A percentile compares a stretch with the other conserved stretches of the same genome.
Conservation (phyloP, 305 asterid genomes). For the Ajuga reptans region DNA sequence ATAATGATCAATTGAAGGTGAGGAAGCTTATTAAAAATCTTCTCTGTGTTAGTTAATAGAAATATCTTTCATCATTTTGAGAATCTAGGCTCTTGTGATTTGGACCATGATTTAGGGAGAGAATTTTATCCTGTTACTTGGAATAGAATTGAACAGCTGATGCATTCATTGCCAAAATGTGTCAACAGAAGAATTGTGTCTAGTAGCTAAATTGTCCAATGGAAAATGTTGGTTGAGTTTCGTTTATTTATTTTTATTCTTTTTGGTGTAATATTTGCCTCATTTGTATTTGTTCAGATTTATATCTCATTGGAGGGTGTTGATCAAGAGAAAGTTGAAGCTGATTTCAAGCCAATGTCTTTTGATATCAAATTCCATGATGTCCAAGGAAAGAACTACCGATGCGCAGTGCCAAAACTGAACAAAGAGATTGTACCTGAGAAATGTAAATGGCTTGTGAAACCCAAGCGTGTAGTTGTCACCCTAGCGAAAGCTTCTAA, state of each 20-base stretch:
- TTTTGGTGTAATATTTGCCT: not conserved
- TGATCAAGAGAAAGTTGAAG: conserved; percentile 55
- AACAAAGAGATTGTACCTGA: conserved; percentile 65
- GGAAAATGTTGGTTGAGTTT: not conserved
- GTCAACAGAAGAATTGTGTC: not conserved
- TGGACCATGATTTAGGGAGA: not conserved
- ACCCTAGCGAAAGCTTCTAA: conserved; percentile 53
- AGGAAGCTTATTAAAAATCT: not conserved
- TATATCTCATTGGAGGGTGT: conserved; percentile 73
- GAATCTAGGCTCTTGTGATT: not conserved
- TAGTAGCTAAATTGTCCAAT: not conserved
- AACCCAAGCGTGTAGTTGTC: conserved; percentile 60
- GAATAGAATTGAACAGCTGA: not conserved
- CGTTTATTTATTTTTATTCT: not conserved
- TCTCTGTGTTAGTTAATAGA: not conserved
- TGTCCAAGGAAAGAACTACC: conserved; percentile 69
- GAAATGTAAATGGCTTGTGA: conserved; percentile 63
- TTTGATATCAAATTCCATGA: conserved; percentile 62
- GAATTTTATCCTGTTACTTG: not conserved
- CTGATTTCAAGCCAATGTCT: conserved; percentile 58
- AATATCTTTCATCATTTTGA: not conserved
- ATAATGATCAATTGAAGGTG: conserved; percentile 72
- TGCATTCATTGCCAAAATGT: not conserved
- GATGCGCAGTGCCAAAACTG: conserved; percentile 68
- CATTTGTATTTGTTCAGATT: conserved; percentile 34